Conservation (phyloP, 495 filamentous ascomycete species). For the Xylaria castorea region DNA sequence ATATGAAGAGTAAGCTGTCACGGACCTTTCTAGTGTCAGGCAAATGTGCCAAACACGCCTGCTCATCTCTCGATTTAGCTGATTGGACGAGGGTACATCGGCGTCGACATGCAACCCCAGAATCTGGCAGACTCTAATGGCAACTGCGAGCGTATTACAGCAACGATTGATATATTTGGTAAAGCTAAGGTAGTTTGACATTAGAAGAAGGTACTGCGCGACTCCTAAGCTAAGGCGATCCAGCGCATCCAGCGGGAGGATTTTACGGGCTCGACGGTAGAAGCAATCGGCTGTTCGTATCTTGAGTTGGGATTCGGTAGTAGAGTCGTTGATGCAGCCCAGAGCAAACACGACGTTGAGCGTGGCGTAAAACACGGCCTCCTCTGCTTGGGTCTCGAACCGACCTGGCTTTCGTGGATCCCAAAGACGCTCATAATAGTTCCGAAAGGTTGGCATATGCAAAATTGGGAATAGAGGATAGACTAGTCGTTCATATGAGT, state of each 20-base stretch:
- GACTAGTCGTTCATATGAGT: constrained; percentile 3
- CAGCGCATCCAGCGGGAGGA: background rate
- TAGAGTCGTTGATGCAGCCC: background rate
- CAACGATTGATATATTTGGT: constrained; percentile 8
- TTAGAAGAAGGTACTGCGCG: background rate
- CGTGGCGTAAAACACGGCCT: background rate
- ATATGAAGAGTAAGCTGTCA: background rate
- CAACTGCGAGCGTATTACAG: background rate
- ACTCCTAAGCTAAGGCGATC: background rate
- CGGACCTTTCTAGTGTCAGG: background rate
- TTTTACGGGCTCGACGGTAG: background rate
- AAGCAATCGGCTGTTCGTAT: constrained; percentile 1
- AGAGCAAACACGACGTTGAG: background rate
- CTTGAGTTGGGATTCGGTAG: background rate
- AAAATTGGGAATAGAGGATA: constrained; percentile 9
- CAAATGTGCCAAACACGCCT: constrained; percentile 1
- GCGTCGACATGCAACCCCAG: background rate
- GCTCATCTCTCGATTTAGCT: background rate
- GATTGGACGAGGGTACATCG: background rate
- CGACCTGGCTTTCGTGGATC: background rate
- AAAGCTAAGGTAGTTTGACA: background rate
- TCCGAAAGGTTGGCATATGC: background rate
- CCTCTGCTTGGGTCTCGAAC: background rate
- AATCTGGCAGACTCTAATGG: background rate
- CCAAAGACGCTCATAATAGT: background rate